Evolutionary conservation across 2,329 filamentous ascomycete species (phyloP).

Genomic region (Fusarium haematococcum): DNA sequence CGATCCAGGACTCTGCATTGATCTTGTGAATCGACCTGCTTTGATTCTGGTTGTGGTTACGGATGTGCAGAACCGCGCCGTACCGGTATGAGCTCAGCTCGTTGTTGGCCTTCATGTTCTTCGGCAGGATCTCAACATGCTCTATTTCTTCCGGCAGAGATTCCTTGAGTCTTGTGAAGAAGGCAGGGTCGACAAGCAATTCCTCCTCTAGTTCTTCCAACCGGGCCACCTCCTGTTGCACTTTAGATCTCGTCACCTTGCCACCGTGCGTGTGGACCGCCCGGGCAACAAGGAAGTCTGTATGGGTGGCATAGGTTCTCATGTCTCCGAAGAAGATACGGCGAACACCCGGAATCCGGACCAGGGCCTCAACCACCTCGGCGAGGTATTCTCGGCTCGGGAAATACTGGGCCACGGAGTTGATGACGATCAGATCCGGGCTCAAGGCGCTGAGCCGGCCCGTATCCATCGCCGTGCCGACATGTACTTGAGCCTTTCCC

Average conservation of each 20-base stretch:
- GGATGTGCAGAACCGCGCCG: constrained; percentile 35
- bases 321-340: constrained; percentile 35
- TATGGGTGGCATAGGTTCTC: constrained; percentile 25
- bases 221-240: constrained; percentile 28
- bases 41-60: not conserved
- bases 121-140: constrained; percentile 45
- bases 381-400: constrained; percentile 12
- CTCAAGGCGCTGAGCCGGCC: not conserved
- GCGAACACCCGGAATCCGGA: not conserved
- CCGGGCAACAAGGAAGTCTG: constrained; percentile 25
- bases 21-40: not conserved
- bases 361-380: not conserved
- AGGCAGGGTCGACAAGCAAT: constrained; percentile 40
- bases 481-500: constrained; percentile 32
- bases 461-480: constrained; percentile 27
- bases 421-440: constrained; percentile 4
- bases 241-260: constrained; percentile 5
- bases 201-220: constrained; percentile 32
- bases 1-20: constrained; percentile 23
- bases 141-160: constrained; percentile 23
- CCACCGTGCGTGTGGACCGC: constrained; percentile 16
- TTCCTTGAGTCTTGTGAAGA: constrained; percentile 34
- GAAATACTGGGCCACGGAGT: constrained; percentile 10
- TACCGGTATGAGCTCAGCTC: constrained; percentile 45
- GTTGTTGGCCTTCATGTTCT: constrained; percentile 42